phyloP scores from a whole-genome alignment of 2,329 filamentous ascomycete species.

The Aspergillus chevalieri region DNA sequence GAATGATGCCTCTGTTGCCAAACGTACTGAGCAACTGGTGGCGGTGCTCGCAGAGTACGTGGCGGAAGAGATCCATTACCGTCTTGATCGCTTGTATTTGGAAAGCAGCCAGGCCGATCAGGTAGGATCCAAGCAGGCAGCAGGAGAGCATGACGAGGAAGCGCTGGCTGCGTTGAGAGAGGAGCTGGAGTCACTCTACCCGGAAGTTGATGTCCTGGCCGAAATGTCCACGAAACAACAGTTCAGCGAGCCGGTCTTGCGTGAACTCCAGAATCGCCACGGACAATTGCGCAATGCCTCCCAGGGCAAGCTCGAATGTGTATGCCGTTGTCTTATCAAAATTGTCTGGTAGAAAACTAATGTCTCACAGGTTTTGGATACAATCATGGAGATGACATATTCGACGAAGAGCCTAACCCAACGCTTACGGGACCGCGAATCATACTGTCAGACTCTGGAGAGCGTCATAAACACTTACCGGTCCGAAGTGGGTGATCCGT shows the following conservation, averaged over 20 bases:
- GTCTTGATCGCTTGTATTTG: slow-evolving; percentile 36
- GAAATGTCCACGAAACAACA: slow-evolving; percentile 40
- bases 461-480: slow-evolving; percentile 26
- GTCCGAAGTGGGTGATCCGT: slow-evolving; percentile 20
- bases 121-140: neutral
- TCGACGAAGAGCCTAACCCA: slow-evolving; percentile 24
- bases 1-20: slow-evolving; percentile 23
- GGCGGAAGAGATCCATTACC: slow-evolving; percentile 33
- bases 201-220: slow-evolving; percentile 34
- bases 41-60: slow-evolving; percentile 25
- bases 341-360: slow-evolving; percentile 8
- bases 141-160: slow-evolving; percentile 8
- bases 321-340: slow-evolving; percentile 11
- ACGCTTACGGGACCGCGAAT: slow-evolving; percentile 26
- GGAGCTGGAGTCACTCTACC: slow-evolving; percentile 35
- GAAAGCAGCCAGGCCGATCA: slow-evolving; percentile 18
- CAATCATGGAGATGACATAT: slow-evolving; percentile 28
- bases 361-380: slow-evolving; percentile 24
- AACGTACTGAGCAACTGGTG: slow-evolving; percentile 24
- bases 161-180: slow-evolving; percentile 23
- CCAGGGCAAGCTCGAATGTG: slow-evolving; percentile 30
- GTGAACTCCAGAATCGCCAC: slow-evolving; percentile 28
- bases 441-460: slow-evolving; percentile 29
- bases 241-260: slow-evolving; percentile 35
- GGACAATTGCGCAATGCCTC: slow-evolving; percentile 22